phyloP scores from a whole-genome alignment of 495 filamentous ascomycete species.

The Neurospora hispaniola region DNA sequence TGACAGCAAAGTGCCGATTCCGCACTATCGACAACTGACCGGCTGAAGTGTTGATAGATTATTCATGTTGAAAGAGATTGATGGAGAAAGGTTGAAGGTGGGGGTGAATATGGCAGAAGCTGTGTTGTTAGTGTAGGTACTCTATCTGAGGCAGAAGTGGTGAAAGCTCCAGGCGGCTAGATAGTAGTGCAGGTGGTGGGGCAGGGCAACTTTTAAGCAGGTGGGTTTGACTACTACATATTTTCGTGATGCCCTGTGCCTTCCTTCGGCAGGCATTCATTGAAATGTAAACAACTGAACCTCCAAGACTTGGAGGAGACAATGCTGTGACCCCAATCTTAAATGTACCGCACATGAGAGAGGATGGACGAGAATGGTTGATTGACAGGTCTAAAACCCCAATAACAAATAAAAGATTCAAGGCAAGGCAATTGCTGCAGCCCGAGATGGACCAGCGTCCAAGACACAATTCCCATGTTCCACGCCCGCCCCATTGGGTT shows the following conservation, averaged over 20 bases:
- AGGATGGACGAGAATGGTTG: not conserved
- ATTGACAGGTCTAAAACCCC: not conserved
- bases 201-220: not conserved
- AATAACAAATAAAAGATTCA: not conserved
- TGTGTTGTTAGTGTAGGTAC: not conserved
- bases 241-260: not conserved
- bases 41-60: not conserved
- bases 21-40: not conserved
- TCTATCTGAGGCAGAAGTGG: not conserved
- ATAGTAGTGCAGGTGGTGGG: not conserved
- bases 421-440: not conserved
- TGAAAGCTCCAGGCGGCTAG: not conserved
- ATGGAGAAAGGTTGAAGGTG: not conserved
- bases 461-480: not conserved
- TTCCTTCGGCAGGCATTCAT: not conserved
- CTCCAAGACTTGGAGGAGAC: not conserved
- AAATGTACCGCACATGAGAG: not conserved
- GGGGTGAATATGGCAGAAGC: not conserved
- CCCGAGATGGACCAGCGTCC: not conserved
- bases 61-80: not conserved
- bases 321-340: not conserved
- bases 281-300: not conserved
- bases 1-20: not conserved
- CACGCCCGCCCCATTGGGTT: not conserved
- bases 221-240: not conserved